Base-by-base conservation (phyloP, 2,329 filamentous ascomycete species). In the Trichoderma guizhouense region DNA sequence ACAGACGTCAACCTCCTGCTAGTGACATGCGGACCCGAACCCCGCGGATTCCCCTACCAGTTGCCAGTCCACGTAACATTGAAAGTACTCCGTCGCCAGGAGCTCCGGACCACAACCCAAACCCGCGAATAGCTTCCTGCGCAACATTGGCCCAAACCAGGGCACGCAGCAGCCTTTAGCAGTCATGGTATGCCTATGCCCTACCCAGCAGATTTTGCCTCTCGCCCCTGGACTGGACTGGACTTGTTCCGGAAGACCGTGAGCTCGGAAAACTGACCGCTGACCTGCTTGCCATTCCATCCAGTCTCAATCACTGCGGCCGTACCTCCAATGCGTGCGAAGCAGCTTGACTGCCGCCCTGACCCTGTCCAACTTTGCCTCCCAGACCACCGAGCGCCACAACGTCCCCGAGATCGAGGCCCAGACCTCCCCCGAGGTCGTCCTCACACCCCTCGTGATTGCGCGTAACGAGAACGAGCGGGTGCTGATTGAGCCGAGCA, bases 391-490 rank as follows among this genome's bases (percentile, higher is more conserved):
- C 70, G 97, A 99, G 86, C 89, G 96, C 77, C 96, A 98, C 86
- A 99, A 99, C 86, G 95, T 98, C 60, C 96, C 96, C 74, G 96
- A 99, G 83, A 93, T 99, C 78, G 96, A 99, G 86, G 95, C 95
- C 55, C 90, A 91, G 76, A 94, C 92, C 67, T 97, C 95, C 0
- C 96, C 97, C 26, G 96, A 99, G 86, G 92, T 98, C 73, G 88
- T 99, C 26, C 87, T 99, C 73, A 97, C 96, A 79, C 95, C 95
- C 21, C 86, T 99, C 75, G 94, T 92, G 32, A 90, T 99, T 76
- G 92, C 95, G 74, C 55, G 65, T 75, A 99, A 99, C 83, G 95
- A 98, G 84, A 97, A 98, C 82, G 96, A 99, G 88, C 91, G 93
- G 77, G 95, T 99, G 76, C 86, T 97, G 73, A 97, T 98, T 80